These are phyloP conservation scores for Parathielavia appendiculata DNA, from an alignment of 495 filamentous ascomycete genomes.

Conservation along the genomic window DNA sequence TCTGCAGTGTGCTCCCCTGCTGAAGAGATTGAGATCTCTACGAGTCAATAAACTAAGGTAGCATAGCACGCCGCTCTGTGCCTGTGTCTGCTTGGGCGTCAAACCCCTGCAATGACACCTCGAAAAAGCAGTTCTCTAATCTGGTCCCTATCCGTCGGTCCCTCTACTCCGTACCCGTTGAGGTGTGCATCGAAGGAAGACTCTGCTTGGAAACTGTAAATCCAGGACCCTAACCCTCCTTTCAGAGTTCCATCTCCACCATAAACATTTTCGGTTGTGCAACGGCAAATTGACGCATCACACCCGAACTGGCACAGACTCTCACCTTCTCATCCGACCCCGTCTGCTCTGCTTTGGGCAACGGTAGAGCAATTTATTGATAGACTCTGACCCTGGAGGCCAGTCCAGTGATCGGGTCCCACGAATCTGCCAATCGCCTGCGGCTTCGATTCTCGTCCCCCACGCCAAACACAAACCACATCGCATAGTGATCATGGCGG, in stretches of 20 bases:
- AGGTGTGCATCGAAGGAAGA: too few species aligned
- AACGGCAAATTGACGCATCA: constrained; percentile 8
- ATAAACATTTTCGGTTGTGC: constrained; percentile 6
- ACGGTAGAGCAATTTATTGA: neutral
- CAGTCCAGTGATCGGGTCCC: neutral
- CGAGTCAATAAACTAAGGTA: too few species aligned
- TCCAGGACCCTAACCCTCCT: constrained; percentile 4
- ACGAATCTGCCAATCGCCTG: neutral
- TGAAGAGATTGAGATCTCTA: too few species aligned
- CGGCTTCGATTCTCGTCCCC: neutral
- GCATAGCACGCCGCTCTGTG: too few species aligned
- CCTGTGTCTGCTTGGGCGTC: too few species aligned
- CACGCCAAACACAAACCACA: neutral
- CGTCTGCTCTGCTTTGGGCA: neutral
- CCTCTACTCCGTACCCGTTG: too few species aligned
- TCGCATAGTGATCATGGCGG: constrained; percentile 17
- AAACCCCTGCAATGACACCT: too few species aligned
- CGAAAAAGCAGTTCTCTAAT: too few species aligned
- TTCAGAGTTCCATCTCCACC: neutral
- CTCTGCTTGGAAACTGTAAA: neutral
- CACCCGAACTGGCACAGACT: neutral
- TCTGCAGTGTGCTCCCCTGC: too few species aligned
- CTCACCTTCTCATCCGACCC: neutral
- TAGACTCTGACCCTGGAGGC: neutral
- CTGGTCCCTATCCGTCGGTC: too few species aligned